Evolutionary conservation across 1,284 basidiomycete genomes (phyloP).

Genomic region (Porogramme epimiltina): DNA sequence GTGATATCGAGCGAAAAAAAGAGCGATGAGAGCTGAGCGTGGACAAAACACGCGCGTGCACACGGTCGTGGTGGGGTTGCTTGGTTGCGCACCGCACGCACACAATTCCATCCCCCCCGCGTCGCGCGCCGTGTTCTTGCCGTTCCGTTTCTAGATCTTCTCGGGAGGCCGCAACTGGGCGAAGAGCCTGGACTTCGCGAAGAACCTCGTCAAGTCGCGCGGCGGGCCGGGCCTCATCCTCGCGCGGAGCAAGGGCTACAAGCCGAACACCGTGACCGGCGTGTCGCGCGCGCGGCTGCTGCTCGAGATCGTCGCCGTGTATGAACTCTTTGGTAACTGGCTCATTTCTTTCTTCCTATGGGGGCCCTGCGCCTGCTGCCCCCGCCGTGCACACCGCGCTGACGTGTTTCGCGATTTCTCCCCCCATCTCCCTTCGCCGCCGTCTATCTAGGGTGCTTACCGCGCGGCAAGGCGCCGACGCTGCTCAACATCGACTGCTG

Average conservation of each 20-base stretch:
- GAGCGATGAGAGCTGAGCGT: slow-evolving; percentile 5
- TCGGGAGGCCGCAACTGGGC: slow-evolving; percentile 43
- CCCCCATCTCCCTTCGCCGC: no score
- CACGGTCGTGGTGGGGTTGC: no score
- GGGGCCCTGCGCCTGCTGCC: no score
- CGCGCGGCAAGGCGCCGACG: slow-evolving; percentile 40
- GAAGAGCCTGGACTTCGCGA: slow-evolving; percentile 44
- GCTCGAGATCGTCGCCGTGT: slow-evolving; percentile 48
- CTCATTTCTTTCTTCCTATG: no score
- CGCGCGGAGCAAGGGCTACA: slow-evolving; percentile 37
- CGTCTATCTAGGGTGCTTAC: slow-evolving; percentile 37
- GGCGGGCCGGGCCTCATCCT: slow-evolving; percentile 39
- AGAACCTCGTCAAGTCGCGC: slow-evolving; percentile 41
- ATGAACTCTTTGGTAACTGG: slow-evolving; percentile 43
- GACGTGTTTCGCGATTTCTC: no score
- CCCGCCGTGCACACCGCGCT: no score
- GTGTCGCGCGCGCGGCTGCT: slow-evolving; percentile 41
- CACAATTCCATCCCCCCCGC: no score
- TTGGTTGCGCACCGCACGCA: no score
- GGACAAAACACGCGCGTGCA: no score
- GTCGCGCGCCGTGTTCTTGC: no score
- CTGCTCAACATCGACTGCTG: slow-evolving; percentile 42
- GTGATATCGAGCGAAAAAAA: neutral
- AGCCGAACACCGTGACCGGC: slow-evolving; percentile 33
- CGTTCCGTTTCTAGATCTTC: slow-evolving; percentile 50